Percentiles rank a stretch among this genome's conserved stretches.
phyloP scores from a whole-genome alignment of 2,329 filamentous ascomycete species.

The Fonsecaea pugnacius region DNA sequence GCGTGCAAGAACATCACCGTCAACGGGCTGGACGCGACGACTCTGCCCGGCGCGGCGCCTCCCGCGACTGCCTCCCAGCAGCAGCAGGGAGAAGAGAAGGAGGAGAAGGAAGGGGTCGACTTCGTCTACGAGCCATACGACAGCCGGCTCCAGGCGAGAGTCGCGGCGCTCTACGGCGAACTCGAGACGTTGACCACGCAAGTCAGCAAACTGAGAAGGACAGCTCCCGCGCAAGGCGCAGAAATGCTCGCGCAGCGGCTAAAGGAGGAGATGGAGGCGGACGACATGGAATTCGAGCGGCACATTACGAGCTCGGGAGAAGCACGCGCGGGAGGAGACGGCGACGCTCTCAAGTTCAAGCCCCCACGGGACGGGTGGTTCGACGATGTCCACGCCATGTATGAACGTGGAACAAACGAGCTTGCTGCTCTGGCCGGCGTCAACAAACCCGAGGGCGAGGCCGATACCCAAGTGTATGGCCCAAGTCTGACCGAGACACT shows the following conservation, averaged over 20 bases:
- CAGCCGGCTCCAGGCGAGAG: slow-evolving; percentile 47
- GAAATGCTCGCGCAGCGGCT: slow-evolving; percentile 45
- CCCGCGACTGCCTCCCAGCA: slow-evolving; percentile 22
- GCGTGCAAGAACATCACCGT: slow-evolving; percentile 53
- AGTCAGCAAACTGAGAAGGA: slow-evolving; percentile 52
- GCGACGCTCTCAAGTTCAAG: slow-evolving; percentile 30
- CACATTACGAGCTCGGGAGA: not conserved
- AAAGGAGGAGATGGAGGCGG: slow-evolving; percentile 43
- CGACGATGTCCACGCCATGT: slow-evolving; percentile 50
- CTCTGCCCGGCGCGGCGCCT: slow-evolving; percentile 15
- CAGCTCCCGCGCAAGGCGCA: slow-evolving; percentile 50
- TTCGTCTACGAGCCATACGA: slow-evolving; percentile 51
- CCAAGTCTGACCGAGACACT: slow-evolving; percentile 49
- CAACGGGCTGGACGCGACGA: slow-evolving; percentile 50
- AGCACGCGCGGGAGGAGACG: slow-evolving; percentile 5
- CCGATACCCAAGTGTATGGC: slow-evolving; percentile 37
- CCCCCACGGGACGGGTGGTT: slow-evolving; percentile 37
- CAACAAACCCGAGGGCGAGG: slow-evolving; percentile 29
- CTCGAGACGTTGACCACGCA: slow-evolving; percentile 53
- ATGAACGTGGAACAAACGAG: slow-evolving; percentile 47
- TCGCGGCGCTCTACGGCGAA: slow-evolving; percentile 53
- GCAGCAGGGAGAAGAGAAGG: slow-evolving; percentile 19
- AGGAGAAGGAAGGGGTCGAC: slow-evolving; percentile 50
- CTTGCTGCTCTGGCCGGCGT: slow-evolving; percentile 47
- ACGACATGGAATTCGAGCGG: slow-evolving; percentile 50